A percentile compares a stretch with the other conserved stretches of the same genome.
These are phyloP conservation scores for Phytophthora pinifolia DNA, from an alignment of 352 stramenopile species.

Conservation along the genomic window DNA sequence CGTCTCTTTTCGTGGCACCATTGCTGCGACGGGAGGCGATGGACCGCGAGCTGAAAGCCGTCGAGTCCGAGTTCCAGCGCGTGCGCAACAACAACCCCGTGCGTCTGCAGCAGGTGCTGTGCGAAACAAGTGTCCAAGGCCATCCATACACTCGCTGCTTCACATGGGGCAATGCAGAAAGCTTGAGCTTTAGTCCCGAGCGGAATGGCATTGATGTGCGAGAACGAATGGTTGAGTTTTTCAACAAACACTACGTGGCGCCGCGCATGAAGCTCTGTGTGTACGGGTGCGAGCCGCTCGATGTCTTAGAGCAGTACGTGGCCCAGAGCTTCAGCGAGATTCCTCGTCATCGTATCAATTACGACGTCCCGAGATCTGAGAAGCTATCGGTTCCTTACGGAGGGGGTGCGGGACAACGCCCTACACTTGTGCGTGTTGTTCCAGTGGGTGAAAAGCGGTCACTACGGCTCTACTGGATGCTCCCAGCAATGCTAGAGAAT, in stretches of 20 bases:
- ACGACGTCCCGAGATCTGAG: slow-evolving; percentile 6
- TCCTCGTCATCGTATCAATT: slow-evolving; percentile 3
- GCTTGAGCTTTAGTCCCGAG: slow-evolving; percentile 41
- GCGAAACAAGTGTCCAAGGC: slow-evolving; percentile 40
- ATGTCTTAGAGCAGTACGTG: slow-evolving; percentile 61
- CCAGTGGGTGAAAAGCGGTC: slow-evolving; percentile 49
- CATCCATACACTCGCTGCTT: slow-evolving; percentile 74
- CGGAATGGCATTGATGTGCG: slow-evolving; percentile 47
- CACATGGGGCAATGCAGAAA: slow-evolving; percentile 76
- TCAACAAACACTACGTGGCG: slow-evolving; percentile 55
- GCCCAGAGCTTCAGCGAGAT: slow-evolving; percentile 53
- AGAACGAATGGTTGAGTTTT: slow-evolving; percentile 57
- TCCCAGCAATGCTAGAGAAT: slow-evolving; percentile 40
- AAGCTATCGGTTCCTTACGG: slow-evolving; percentile 30
- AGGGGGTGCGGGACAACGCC: slow-evolving; percentile 25
- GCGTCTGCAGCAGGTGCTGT: slow-evolving; percentile 73
- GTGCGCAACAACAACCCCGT: slow-evolving; percentile 63
- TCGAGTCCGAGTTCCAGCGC: slow-evolving; percentile 88
- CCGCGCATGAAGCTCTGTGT: slow-evolving; percentile 75
- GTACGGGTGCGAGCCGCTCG: slow-evolving; percentile 57
- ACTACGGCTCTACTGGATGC: slow-evolving; percentile 51
- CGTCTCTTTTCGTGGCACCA: slow-evolving; percentile 91
- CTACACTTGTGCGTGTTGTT: slow-evolving; percentile 39
- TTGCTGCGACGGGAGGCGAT: slow-evolving; percentile 75
- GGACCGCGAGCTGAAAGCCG: slow-evolving; percentile 68